phyloP scores from a whole-genome alignment of 2,329 filamentous ascomycete genomes.

The Neofusicoccum sp. region DNA sequence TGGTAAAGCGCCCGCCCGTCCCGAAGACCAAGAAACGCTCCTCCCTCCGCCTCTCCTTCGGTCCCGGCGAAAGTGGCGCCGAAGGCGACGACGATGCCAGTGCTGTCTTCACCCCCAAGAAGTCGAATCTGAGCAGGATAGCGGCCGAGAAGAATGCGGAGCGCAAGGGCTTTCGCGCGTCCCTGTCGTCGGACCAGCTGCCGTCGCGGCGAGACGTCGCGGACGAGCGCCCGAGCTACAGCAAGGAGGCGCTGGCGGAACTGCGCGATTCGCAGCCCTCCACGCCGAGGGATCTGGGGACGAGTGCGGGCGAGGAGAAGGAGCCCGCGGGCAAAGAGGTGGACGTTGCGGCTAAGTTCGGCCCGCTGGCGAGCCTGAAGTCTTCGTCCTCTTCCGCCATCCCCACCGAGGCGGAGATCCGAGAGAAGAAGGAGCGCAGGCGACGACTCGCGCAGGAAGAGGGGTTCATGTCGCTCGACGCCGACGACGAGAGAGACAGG shows the following conservation, averaged over 20 bases:
- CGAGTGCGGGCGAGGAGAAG: slow-evolving; percentile 41
- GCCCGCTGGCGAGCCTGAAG: slow-evolving; percentile 44
- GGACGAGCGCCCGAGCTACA: slow-evolving; percentile 75
- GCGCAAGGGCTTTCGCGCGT: slow-evolving; percentile 52
- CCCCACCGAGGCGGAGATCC: slow-evolving; percentile 79
- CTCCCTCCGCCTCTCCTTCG: slow-evolving; percentile 75
- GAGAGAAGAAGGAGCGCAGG: slow-evolving; percentile 84
- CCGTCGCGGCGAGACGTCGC: slow-evolving; percentile 38
- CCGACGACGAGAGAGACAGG: slow-evolving; percentile 51
- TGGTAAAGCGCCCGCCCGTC: slow-evolving; percentile 53
- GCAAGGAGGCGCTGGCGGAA: slow-evolving; percentile 80
- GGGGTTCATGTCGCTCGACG: slow-evolving; percentile 61
- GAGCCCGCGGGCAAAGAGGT: slow-evolving; percentile 42
- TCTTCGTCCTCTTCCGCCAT: slow-evolving; percentile 56
- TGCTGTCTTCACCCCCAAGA: slow-evolving; percentile 61
- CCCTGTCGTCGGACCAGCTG: slow-evolving; percentile 50
- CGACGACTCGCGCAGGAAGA: slow-evolving; percentile 72
- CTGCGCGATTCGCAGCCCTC: slow-evolving; percentile 82
- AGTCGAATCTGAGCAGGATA: slow-evolving; percentile 60
- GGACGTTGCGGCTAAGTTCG: slow-evolving; percentile 56
- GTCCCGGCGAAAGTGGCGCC: slow-evolving; percentile 56
- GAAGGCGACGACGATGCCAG: slow-evolving; percentile 57
- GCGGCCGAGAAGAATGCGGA: slow-evolving; percentile 66
- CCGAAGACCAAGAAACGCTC: slow-evolving; percentile 66
- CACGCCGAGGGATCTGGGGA: slow-evolving; percentile 64